Conservation (phyloP, 495 filamentous ascomycete species). For the Penicillium odoratum region DNA sequence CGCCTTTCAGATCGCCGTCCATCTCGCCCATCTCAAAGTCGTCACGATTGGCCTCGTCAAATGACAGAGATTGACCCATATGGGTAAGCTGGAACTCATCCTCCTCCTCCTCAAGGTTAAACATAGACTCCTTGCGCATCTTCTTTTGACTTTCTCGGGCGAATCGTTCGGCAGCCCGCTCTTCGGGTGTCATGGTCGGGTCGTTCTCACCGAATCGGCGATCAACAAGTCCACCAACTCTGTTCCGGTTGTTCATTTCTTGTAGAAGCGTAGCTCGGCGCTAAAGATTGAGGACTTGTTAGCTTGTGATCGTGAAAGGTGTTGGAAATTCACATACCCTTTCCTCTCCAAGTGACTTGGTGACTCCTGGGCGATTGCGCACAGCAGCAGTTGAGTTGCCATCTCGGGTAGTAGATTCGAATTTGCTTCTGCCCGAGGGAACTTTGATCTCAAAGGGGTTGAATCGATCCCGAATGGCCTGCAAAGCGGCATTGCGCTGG, state of each 20-base stretch:
- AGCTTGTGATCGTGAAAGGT: background rate
- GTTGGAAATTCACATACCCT: constrained; percentile 53
- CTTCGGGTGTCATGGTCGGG: constrained; percentile 88
- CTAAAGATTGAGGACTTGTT: constrained; percentile 38
- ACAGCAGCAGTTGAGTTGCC: constrained; percentile 50
- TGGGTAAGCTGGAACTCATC: constrained; percentile 76
- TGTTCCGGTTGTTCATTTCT: constrained; percentile 83
- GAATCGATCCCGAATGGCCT: constrained; percentile 88
- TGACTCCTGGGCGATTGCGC: constrained; percentile 65
- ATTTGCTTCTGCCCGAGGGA: constrained; percentile 66
- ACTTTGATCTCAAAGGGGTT: constrained; percentile 94
- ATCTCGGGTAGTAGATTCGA: constrained; percentile 65
- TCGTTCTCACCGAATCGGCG: constrained; percentile 96
- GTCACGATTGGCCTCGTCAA: constrained; percentile 57
- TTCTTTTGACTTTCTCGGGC: constrained; percentile 75
- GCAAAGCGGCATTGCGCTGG: constrained; percentile 71
- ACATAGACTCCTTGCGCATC: constrained; percentile 71
- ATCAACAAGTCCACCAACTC: constrained; percentile 89
- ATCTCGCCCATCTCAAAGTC: constrained; percentile 77
- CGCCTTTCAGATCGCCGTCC: constrained; percentile 60
- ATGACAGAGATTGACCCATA: constrained; percentile 68
- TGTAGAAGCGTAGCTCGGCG: constrained; percentile 75
- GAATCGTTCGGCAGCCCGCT: constrained; percentile 88
- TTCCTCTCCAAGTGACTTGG: constrained; percentile 85
- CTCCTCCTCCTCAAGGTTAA: constrained; percentile 88